phyloP scores from a whole-genome alignment of 225 moss, liverwort and hornwort species.

The Lunularia cruciata region DNA sequence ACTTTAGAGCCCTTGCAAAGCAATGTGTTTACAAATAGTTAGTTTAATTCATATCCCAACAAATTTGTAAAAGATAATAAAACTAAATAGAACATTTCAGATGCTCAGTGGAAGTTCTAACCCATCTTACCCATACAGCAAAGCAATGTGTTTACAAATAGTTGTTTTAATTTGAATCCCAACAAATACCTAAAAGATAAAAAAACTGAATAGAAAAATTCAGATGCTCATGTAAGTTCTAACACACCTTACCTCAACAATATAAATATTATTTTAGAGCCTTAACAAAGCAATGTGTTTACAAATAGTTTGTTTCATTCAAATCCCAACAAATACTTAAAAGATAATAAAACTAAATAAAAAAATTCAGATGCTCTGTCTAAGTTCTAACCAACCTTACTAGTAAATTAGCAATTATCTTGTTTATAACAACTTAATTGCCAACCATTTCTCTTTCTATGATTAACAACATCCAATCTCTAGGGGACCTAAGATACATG shows the following conservation, averaged over 20 bases:
- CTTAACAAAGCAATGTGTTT: conserved; percentile 75
- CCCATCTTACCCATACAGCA: no score
- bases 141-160: no score
- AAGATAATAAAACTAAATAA: not conserved
- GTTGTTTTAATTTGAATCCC: no score
- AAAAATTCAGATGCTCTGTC: conserved; percentile 11
- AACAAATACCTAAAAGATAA: no score
- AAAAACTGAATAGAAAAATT: no score
- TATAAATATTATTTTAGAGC: conserved; percentile 81
- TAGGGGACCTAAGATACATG: not conserved
- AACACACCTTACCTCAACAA: no score
- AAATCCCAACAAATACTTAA: conserved; percentile 29
- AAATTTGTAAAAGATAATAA: conserved; percentile 20
- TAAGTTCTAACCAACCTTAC: not conserved
- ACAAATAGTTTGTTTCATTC: conserved; percentile 49
- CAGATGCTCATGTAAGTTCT: no score
- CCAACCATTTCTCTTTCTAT: no score
- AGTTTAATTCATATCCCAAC: conserved; percentile 41
- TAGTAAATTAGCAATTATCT: not conserved
- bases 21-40: conserved; percentile 55
- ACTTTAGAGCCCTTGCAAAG: conserved; percentile 77
- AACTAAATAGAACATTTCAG: not conserved
- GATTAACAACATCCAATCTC: no score
- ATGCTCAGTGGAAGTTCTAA: conserved; percentile 20
- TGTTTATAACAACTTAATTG: not conserved